Evolutionary conservation across 1,284 basidiomycete species (phyloP).

Genomic region (Fomitiporia mediterranea): DNA sequence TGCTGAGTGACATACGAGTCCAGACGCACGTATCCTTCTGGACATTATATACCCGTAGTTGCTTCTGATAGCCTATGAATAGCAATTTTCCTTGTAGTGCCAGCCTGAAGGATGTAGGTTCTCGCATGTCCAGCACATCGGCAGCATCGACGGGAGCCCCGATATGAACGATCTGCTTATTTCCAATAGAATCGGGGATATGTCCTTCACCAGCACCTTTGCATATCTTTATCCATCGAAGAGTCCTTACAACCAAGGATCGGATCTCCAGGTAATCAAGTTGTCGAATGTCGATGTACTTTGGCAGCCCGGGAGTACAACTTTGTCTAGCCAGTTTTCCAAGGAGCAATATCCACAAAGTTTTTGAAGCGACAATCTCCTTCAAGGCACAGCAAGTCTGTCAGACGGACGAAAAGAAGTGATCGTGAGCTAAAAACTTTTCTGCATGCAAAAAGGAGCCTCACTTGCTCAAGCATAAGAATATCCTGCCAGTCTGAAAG

Average conservation of each 20-base stretch:
- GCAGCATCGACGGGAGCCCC: no score
- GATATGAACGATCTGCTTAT: no score
- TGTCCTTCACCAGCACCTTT: no score
- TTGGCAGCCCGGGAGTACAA: not conserved
- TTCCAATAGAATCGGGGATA: no score
- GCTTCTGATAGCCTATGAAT: no score
- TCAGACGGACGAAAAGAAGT: no score
- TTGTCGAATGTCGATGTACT: not conserved
- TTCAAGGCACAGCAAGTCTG: not conserved
- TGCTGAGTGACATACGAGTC: not conserved
- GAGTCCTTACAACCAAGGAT: not conserved
- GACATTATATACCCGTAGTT: not conserved
- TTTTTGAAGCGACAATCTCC: not conserved
- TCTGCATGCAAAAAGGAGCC: not conserved
- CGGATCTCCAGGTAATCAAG: slow-evolving; percentile 3
- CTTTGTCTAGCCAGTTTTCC: not conserved
- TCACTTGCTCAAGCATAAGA: not conserved
- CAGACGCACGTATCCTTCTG: not conserved
- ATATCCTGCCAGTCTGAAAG: not conserved
- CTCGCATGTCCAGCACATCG: no score
- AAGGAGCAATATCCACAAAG: slow-evolving; percentile 2
- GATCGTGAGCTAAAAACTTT: no score
- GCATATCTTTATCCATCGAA: not conserved
- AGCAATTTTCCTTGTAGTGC: no score
- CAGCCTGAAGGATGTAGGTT: no score